Evolutionary conservation across 129 eudicot species (phyloP), one percentile per base, ranked within the genome.

Genomic region (Flaveria brownii): DNA sequence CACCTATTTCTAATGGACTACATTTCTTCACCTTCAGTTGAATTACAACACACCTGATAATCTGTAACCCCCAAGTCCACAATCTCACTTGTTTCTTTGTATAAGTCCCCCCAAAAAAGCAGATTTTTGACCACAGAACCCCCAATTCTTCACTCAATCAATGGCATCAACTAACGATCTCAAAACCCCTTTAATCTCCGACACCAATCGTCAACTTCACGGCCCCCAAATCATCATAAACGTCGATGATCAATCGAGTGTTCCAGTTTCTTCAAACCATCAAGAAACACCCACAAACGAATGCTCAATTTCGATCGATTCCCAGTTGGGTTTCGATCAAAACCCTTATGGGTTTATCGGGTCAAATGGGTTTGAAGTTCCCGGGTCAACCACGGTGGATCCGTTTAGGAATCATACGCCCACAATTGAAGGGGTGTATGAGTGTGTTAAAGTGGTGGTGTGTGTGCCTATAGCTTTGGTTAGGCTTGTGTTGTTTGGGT

Each of bases 341-440:
- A 82, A 85, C 77, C 96, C 91, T 22, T 94, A 77, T 68, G 83
- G 71, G 82, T 91, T 91, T 72, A 74, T 94, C 22, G 98, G 97
- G 71, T 86, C 89, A 60, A 74, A 71, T 54, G 88, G 86, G 68
- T 81, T 78, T 78, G 82, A 81, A 43, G 77, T 89, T 45, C 85
- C 88, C n/a, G 85, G 72, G 54, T 74, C 96, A 15, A 75, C 81
- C 22, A 88, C 93, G 9, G 54, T 91, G 69, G 98, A 94, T 67
- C 98, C 98, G 76, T 94, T 91, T 75, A 81, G 93, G 68, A 94
- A 94, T 75, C 86, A 83, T 41, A 94, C 97, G 46, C 78, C 81
- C 12, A 64, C 23, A 17, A 73, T 89, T 33, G 89, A 87, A 77
- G 98, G 98, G 75, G 66, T 94, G 36, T 94, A 94, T 78, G 98